Conservation (phyloP, 768 basidiomycete genomes). For the Mycena venus region DNA sequence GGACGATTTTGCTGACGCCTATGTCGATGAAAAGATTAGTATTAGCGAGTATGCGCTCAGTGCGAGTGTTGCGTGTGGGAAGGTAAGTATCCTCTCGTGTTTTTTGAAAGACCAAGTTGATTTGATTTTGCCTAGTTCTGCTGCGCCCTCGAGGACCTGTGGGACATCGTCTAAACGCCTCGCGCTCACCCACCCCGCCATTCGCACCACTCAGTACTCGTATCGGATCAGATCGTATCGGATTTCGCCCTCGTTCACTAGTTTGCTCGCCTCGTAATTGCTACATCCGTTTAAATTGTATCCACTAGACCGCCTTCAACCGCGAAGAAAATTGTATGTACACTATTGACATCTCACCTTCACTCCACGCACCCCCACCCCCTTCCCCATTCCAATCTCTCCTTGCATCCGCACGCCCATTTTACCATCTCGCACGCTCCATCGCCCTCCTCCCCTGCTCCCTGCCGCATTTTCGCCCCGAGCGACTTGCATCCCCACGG, state of each 20-base stretch:
- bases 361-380: not conserved
- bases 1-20: slow-evolving; percentile 96
- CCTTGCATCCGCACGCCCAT: not conserved
- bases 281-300: too few relatives aligned
- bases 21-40: slow-evolving; percentile 96
- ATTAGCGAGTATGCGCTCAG: slow-evolving; percentile 95
- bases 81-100: slow-evolving; percentile 67
- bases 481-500: too few relatives aligned
- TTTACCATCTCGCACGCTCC: not conserved
- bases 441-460: not conserved
- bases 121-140: slow-evolving; percentile 73
- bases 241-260: not conserved
- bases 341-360: not conserved
- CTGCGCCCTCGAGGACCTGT: slow-evolving; percentile 93
- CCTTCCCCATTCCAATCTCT: not conserved
- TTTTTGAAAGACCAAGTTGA: not conserved
- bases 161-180: slow-evolving; percentile 84
- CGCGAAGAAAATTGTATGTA: slow-evolving; percentile 1
- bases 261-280: not conserved
- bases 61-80: slow-evolving; percentile 96
- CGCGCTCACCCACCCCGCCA: not conserved
- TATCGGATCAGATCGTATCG: too few relatives aligned
- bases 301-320: slow-evolving; percentile 4
- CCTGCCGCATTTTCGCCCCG: too few relatives aligned
- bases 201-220: too few relatives aligned